Evolutionary conservation across 108 stramenopile genomes (phyloP), one percentile per base, ranked within the genome.

Genomic region (Cyclotella cryptica): DNA sequence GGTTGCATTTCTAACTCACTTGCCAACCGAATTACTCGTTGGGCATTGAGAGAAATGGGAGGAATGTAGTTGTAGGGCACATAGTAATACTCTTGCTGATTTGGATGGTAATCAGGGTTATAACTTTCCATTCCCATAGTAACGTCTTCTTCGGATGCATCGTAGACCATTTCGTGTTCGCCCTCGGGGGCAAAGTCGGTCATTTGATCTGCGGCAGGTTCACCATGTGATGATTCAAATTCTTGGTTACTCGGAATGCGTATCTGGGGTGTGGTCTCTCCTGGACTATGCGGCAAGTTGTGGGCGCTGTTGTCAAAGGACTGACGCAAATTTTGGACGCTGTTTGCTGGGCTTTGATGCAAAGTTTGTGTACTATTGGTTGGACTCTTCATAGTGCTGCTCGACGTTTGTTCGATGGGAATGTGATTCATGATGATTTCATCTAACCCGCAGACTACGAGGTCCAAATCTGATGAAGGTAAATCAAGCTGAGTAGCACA

Each of bases 391-490:
- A 1, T n/a, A n/a, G 21, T 69, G 26, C 10, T 53, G 35, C 21
- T 12, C 11, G 49, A 9, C 24, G 68, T 45, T 5, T 53, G 68
- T 15, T 69, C 68, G 3, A 49, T 45, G 28, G 68, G 49, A 27
- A 67, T 27, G 30, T 59, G 53, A 53, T 71, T 66, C 35, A 39
- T 49, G 11, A 62, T 52, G 27, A 80, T 22, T 58, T 70, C 69
- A 62, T 91, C 84, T 17, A 95, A 53, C 12, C 93, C 93, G 68
- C 88, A 80, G 46, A 96, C 84, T 22, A 96, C 95, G 29, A 93
- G 87, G 64, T 96, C 95, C 46, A 96, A 75, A 85, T 96, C 95
- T n/a, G 92, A 93, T 11, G 90, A 92, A 29, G 95, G 95, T 26
- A 96, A 80, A 71, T 96, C 95, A 27, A 94, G 74, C 51, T 88